Base-by-base conservation (phyloP, 108 stramenopile species). In the Aurantiochytrium sp. region DNA sequence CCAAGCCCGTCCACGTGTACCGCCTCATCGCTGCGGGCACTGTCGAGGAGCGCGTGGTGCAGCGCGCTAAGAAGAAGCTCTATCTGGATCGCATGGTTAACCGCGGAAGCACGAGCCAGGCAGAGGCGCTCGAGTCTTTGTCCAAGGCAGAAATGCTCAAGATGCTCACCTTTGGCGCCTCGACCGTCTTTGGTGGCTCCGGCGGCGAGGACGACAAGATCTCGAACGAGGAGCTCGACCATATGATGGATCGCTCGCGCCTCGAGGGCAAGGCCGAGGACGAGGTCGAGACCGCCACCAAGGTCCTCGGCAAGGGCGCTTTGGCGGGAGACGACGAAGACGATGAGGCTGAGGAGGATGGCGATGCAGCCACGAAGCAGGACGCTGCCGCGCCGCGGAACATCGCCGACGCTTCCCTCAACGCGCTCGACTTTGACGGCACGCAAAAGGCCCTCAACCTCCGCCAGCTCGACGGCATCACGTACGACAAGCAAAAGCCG, bases 271-370 rank as follows among this genome's bases (percentile, higher is more conserved):
- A 97, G 91, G 95, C 97, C 17, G 89, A 97, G 86, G 92, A 93
- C 30, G 97, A 96, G n/a, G 96, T 97, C 59, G 97, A 97, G 92
- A 97, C 97, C 50, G 97, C 97, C 87, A 90, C 87, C 15, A 42
- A 42, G 10, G 55, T 15, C 4, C 41, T 45, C 27, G 86, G 86
- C 21, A 55, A 54, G 50, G 31, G n/a, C 6, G n/a, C 41, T 4
- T 36, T 98, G 68, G 92, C 97, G 36, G 97, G 98, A 90, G 97
- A 97, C 93, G 96, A 96, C 87, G 89, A 98, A n/a, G 98, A 98
- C 87, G 97, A 96, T 0, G 93, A 93, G 45, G 91, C 90, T 2
- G 89, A 90, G 32, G 90, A 95, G 89, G 99, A 99, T 90, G 99
- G 98, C 55, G 95, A 97, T 32, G 97, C 98, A 90, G 98, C 97